These are phyloP conservation scores for Coemansia reversa DNA, from an alignment of 192 early-diverging fungal species.

Conservation along the genomic window DNA sequence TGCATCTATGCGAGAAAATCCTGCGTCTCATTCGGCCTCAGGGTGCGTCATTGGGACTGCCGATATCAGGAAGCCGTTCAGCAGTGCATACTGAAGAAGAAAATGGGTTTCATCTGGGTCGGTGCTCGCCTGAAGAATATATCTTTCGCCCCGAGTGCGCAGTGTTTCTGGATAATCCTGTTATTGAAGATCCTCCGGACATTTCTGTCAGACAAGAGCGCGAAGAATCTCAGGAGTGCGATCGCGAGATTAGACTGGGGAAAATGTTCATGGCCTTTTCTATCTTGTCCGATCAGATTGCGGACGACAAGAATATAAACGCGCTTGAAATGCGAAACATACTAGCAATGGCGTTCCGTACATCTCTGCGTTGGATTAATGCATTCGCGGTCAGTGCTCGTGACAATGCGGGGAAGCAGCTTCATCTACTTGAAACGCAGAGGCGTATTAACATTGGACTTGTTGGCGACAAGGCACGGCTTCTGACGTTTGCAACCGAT, in stretches of 20 bases:
- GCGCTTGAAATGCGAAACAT: constrained; percentile 1
- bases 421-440: constrained; percentile 7
- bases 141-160: neutral
- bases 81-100: neutral
- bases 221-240: constrained; percentile 21
- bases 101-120: neutral
- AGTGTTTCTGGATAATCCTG: neutral
- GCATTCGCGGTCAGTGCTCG: constrained; percentile 22
- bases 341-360: constrained; percentile 12
- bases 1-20: constrained; percentile 3
- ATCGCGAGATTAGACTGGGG: constrained; percentile 18
- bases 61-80: neutral
- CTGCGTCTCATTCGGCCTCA: neutral
- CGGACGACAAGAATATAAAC: neutral
- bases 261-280: constrained; percentile 15
- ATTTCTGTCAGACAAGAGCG: constrained; percentile 6
- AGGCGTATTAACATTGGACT: constrained; percentile 24
- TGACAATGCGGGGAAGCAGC: constrained; percentile 19
- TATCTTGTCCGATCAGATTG: neutral
- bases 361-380: constrained; percentile 25
- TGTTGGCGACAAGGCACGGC: constrained; percentile 18
- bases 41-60: neutral
- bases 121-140: neutral
- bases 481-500: constrained; percentile 31
- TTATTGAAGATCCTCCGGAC: neutral